Evolutionary conservation across 2,329 filamentous ascomycete species (phyloP), one percentile per base, ranked within the genome.

Genomic region (Talaromyces rugulosus): DNA sequence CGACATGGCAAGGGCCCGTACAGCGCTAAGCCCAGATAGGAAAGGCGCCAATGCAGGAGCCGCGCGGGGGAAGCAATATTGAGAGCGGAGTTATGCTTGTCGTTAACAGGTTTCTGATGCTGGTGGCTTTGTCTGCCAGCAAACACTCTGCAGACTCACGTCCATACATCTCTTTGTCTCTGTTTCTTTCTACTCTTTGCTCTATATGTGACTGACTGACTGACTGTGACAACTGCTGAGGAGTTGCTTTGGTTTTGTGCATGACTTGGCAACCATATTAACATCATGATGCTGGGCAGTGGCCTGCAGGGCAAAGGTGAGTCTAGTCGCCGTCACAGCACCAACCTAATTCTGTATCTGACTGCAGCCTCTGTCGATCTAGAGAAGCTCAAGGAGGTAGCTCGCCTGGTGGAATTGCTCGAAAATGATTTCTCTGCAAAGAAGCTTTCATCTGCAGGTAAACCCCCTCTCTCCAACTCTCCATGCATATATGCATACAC

Each of bases 371-470:
- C 11, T 9, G 8, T 27, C 23, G 12, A 18, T 11, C 23, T 27
- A 91, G 84, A 81, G 63, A 92, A 93, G 77, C 81, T 89, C 61
- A 80, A 85, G 62, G 85, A 90, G 60, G 89, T 94, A 47, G 86
- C 82, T 16, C 79, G 81, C 59, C 77, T 95, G 16, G 77, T 95
- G 66, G 77, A 82, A 47, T 82, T 82, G 51, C 81, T 96, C 47
- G 79, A 81, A 6, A 72, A 82, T 57, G 89, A 94, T 71, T 76
- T 92, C 1, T 75, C 83, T 57, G 80, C 83, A n/a, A 79, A 81
- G 56, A 82, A 78, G 28, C 81, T 93, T 47, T 77, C 82, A 5
- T 77, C 86, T 57, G 76, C 86, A 66, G 81, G 90, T 91, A 77
- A 74, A 40, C 3, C 7, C 7, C 16, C n/a, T 14, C 16, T 14